Evolutionary conservation across 352 stramenopile species (phyloP).

Genomic region (Stramenopiles sp.): DNA sequence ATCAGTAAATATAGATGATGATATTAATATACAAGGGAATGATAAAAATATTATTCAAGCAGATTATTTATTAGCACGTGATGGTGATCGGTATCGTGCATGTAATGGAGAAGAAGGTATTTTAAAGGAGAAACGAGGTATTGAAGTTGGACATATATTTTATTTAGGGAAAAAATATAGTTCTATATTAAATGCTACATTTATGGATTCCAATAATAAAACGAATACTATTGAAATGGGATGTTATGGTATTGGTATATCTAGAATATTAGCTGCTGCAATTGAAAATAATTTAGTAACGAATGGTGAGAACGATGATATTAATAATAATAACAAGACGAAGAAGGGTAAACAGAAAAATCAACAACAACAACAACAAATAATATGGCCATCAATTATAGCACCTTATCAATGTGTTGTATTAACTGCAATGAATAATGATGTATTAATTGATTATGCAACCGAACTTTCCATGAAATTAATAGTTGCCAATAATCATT

Average conservation of each 20-base stretch:
- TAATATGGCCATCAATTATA: too few species aligned
- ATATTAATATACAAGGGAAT: not conserved
- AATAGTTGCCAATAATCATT: too few species aligned
- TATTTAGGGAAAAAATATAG: slow-evolving; percentile 66
- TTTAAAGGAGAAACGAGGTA: slow-evolving; percentile 46
- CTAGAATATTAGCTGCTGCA: slow-evolving; percentile 43
- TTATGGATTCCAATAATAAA: slow-evolving; percentile 23
- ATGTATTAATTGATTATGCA: too few species aligned
- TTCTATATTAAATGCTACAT: slow-evolving; percentile 43
- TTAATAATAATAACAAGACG: too few species aligned
- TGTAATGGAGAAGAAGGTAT: slow-evolving; percentile 24
- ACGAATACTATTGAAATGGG: slow-evolving; percentile 53
- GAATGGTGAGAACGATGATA: too few species aligned
- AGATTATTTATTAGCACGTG: slow-evolving; percentile 38
- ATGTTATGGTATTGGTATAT: slow-evolving; percentile 59
- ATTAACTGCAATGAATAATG: too few species aligned
- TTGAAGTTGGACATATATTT: slow-evolving; percentile 64
- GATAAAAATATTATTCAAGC: slow-evolving; percentile 22
- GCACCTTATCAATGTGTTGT: too few species aligned
- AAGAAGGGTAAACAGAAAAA: too few species aligned
- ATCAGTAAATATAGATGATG: slow-evolving; percentile 13
- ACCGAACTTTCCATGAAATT: too few species aligned
- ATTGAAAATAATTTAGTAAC: too few species aligned
- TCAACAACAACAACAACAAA: too few species aligned
- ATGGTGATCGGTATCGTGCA: slow-evolving; percentile 37